Evolutionary conservation across 1,284 basidiomycete genomes (phyloP).

Genomic region (Amylostereum chailletii): DNA sequence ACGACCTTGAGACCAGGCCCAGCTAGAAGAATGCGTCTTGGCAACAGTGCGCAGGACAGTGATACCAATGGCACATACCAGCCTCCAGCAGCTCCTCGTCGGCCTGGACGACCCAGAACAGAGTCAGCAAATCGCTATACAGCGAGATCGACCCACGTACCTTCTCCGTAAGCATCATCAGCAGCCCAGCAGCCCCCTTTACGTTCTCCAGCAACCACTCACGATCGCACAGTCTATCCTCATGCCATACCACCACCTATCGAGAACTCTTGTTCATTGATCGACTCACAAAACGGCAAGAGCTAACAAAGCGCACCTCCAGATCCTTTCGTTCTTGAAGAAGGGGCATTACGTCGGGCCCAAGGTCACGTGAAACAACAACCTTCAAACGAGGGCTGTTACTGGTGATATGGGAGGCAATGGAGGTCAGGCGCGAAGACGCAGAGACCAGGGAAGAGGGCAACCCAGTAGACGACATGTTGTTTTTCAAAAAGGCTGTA

Average conservation of each 20-base stretch:
- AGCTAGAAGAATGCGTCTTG: conserved; percentile 30
- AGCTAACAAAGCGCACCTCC: conserved; percentile 33
- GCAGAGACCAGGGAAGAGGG: background rate
- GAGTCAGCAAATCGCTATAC: background rate
- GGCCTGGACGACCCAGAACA: conserved; percentile 32
- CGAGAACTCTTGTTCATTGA: background rate
- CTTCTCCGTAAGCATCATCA: conserved; percentile 70
- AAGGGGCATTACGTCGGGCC: conserved; percentile 62
- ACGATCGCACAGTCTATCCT: conserved; percentile 56
- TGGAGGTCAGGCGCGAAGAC: conserved; percentile 23
- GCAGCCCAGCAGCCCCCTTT: conserved; percentile 51
- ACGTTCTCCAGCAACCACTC: conserved; percentile 78
- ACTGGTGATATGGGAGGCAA: conserved; percentile 20
- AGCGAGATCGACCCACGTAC: conserved; percentile 23
- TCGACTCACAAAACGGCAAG: no score
- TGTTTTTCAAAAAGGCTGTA: no score
- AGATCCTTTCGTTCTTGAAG: conserved; percentile 42
- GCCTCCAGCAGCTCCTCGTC: conserved; percentile 66
- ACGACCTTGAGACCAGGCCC: conserved; percentile 69
- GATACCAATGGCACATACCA: conserved; percentile 28
- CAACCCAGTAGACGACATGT: no score
- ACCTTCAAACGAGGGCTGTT: conserved; percentile 35
- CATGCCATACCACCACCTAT: conserved; percentile 65
- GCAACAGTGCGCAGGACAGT: conserved; percentile 4
- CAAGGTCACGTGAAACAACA: conserved; percentile 62